phyloP scores from a whole-genome alignment of 176 grass and related monocot species.

The Carex scoparia region DNA sequence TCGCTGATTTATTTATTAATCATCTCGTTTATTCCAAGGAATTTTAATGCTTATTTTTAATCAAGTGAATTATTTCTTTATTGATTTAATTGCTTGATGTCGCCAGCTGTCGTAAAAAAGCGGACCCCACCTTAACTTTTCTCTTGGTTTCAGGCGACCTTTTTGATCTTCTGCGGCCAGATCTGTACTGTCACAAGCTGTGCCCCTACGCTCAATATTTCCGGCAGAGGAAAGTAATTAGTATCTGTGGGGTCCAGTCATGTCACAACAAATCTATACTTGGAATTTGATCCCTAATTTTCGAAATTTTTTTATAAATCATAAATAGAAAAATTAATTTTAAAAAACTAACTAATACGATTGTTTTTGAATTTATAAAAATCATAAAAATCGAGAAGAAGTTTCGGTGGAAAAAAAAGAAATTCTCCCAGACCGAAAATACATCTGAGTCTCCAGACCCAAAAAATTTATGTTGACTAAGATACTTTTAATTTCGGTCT shows the following conservation, averaged over 20 bases:
- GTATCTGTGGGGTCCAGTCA: background rate
- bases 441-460: too few species aligned
- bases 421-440: too few species aligned
- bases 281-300: background rate
- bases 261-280: background rate
- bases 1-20: background rate
- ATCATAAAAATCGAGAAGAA: too few species aligned
- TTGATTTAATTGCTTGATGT: constrained; percentile 7
- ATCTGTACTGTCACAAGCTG: background rate
- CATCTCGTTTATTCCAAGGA: background rate
- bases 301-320: background rate
- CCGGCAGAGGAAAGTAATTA: background rate
- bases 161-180: background rate
- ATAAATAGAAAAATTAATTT: too few species aligned
- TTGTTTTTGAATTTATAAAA: too few species aligned
- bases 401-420: too few species aligned
- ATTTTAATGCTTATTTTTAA: background rate
- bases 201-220: background rate
- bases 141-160: background rate
- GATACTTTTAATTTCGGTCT: too few species aligned
- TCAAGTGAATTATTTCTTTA: background rate
- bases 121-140: constrained; percentile 3
- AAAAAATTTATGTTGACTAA: too few species aligned
- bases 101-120: background rate
- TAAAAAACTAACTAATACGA: too few species aligned